Evolutionary conservation across 257 asterid genomes (phyloP), one percentile per base, ranked within the genome.

Genomic region (Petunia secreta): DNA sequence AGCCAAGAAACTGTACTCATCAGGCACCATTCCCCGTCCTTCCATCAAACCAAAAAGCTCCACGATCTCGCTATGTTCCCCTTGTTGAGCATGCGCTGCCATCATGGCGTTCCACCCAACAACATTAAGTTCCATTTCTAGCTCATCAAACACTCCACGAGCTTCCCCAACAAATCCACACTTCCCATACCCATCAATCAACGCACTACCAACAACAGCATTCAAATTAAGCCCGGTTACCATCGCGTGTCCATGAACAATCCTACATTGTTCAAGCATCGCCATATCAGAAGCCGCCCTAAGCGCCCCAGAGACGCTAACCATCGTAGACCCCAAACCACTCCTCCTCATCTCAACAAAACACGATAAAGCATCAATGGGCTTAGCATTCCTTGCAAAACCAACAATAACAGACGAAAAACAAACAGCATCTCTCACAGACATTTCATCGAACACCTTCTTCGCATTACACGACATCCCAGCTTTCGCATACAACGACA

Each of bases 161-260:
- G 97, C 98, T 38, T 85, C 93, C 82, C 81, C 84, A 68, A 90
- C 85, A 5, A 90, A 63, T 74, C 98, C 98, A 25, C 98, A 93
- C 75, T 88, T 95, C 43, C 98, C 98, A 75, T 95, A 95, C 44
- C 89, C 97, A 79, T 93, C 93, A 16, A 95, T 85, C 92, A 95
- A 71, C 0, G 91, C 87, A 0, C 97, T 90, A 52, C 88, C 89
- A 0, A 95, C 97, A 36, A 91, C 84, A 1, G 75, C 78, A 74
- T 88, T 82, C 7, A 53, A 84, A 75, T 86, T 83, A 78, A 87
- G 83, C 16, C 97, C 97, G 0, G 87, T 82, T 48, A 91, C 90
- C 78, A 89, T 82, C 0, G 94, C 89, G 34, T 91, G 95, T 64
- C 91, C 96, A 48, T 95, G 98, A 16, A 92, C 82, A 16, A 88